phyloP scores from a whole-genome alignment of 164 flowering plant genomes.

The Liquidambar formosana region DNA sequence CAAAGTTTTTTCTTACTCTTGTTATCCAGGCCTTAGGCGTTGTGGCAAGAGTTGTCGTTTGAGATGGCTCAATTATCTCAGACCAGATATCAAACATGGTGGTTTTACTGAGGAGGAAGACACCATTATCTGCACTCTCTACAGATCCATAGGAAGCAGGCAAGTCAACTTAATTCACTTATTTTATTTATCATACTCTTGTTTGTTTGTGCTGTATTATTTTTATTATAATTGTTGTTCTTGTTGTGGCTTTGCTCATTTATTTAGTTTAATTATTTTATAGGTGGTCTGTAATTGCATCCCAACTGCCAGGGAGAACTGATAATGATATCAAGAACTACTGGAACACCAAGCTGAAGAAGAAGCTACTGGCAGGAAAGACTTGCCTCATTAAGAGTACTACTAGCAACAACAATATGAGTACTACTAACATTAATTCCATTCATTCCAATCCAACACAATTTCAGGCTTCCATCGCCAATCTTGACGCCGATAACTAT shows the following conservation, averaged over 20 bases:
- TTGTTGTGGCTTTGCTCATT: not conserved
- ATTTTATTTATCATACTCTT: not conserved
- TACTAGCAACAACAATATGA: conserved; percentile 6
- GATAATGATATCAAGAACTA: conserved; percentile 82
- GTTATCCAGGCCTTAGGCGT: conserved; percentile 68
- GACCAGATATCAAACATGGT: conserved; percentile 77
- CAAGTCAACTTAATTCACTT: conserved; percentile 2
- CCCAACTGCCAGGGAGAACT: conserved; percentile 71
- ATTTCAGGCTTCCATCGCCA: conserved; percentile 3
- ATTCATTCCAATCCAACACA: not conserved
- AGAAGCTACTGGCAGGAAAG: conserved; percentile 40
- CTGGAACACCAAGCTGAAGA: conserved; percentile 84
- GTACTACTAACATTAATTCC: not conserved
- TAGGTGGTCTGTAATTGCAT: conserved; percentile 82
- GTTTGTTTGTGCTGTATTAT: not conserved
- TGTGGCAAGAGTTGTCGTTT: conserved; percentile 85
- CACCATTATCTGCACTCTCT: conserved; percentile 43
- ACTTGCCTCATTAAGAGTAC: not conserved
- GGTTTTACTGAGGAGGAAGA: conserved; percentile 75
- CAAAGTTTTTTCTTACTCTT: too few species aligned
- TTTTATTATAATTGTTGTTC: not conserved
- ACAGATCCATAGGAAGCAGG: conserved; percentile 66
- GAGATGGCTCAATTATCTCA: conserved; percentile 78
- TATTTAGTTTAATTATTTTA: not conserved
- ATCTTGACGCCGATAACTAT: not conserved